phyloP scores from a whole-genome alignment of 2,329 filamentous ascomycete genomes.

The Colletotrichum costaricense region DNA sequence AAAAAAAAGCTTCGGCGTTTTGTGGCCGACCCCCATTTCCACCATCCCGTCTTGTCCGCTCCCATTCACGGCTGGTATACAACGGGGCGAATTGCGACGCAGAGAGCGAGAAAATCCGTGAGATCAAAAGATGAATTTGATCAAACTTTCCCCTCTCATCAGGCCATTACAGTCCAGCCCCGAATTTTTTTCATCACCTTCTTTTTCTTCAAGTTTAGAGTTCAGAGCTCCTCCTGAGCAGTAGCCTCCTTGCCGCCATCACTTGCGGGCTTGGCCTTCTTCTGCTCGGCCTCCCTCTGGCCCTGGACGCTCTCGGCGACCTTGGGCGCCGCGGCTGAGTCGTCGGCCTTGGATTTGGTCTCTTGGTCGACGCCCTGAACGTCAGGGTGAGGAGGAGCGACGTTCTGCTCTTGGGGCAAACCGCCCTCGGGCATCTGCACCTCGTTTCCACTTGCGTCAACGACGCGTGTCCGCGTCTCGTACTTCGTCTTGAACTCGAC shows the following conservation, averaged over 20 bases:
- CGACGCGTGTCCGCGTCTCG: slow-evolving; percentile 89
- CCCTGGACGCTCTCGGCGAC: slow-evolving; percentile 65
- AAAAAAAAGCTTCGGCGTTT: background rate
- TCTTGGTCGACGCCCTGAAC: slow-evolving; percentile 71
- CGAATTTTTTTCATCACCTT: background rate
- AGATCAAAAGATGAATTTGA: background rate
- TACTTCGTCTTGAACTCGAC: slow-evolving; percentile 96
- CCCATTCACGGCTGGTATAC: slow-evolving; percentile 5
- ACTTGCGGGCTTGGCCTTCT: slow-evolving; percentile 71
- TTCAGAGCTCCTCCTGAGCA: slow-evolving; percentile 51
- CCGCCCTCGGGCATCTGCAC: slow-evolving; percentile 61
- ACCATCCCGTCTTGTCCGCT: background rate
- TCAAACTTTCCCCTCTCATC: background rate
- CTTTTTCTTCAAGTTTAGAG: slow-evolving; percentile 40
- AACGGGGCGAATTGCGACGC: background rate
- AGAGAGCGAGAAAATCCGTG: background rate
- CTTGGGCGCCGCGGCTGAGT: slow-evolving; percentile 52
- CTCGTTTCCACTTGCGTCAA: slow-evolving; percentile 85
- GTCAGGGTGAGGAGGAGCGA: slow-evolving; percentile 70
- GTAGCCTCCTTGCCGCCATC: slow-evolving; percentile 69
- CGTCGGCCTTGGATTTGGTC: slow-evolving; percentile 58
- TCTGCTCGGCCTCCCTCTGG: slow-evolving; percentile 66
- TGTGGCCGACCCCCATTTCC: background rate
- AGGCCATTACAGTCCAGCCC: background rate
- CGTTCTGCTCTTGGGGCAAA: slow-evolving; percentile 48